Conservation (phyloP, 2,329 filamentous ascomycete genomes). For the Cladosporium sp. region DNA sequence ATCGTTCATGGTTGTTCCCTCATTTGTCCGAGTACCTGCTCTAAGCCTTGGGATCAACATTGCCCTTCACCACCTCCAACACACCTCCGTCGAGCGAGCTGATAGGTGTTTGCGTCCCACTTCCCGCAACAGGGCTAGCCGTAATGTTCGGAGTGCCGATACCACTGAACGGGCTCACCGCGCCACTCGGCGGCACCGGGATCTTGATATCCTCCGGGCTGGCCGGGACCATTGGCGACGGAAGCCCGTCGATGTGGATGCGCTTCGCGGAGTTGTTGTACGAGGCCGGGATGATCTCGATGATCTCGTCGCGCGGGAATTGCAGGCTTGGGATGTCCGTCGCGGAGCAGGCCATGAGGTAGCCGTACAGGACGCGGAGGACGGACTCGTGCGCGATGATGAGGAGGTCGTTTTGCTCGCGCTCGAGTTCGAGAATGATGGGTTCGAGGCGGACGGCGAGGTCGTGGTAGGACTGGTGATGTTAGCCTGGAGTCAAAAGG, state of each 20-base stretch:
- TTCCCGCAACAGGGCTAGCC: background rate
- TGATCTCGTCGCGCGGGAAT: constrained; percentile 94
- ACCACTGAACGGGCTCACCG: constrained; percentile 45
- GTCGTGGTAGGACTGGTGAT: constrained; percentile 82
- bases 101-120: constrained; percentile 15
- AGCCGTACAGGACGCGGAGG: constrained; percentile 92
- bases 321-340: constrained; percentile 87
- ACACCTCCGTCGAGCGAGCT: background rate
- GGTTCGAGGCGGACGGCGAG: constrained; percentile 95
- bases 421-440: constrained; percentile 93
- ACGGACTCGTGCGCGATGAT: constrained; percentile 98
- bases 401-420: constrained; percentile 93
- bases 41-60: constrained; percentile 7
- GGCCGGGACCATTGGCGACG: constrained; percentile 61
- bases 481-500: background rate
- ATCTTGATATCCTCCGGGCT: constrained; percentile 78
- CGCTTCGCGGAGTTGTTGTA: constrained; percentile 95
- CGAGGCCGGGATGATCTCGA: constrained; percentile 95
- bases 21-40: constrained; percentile 18
- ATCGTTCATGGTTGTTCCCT: too few relatives aligned
- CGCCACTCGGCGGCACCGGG: constrained; percentile 56
- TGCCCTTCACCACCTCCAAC: background rate
- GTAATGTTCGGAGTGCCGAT: constrained; percentile 30
- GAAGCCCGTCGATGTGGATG: constrained; percentile 71
- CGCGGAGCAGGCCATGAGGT: constrained; percentile 96